Evolutionary conservation across 345 rosid genomes (phyloP), one percentile per base, ranked within the genome.

Genomic region (Brassica juncea): DNA sequence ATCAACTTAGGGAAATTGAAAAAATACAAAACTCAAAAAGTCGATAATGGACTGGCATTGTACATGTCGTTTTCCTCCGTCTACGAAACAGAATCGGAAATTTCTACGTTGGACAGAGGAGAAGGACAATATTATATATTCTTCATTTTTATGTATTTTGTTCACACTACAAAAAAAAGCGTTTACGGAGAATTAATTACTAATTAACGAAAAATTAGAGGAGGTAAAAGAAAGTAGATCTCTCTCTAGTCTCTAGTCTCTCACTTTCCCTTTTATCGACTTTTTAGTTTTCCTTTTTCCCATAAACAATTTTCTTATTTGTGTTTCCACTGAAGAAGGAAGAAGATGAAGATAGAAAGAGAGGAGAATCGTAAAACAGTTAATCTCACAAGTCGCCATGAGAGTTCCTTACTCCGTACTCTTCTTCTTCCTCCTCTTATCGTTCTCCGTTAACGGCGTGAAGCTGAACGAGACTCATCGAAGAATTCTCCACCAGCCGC

Each of bases 401-500:
- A 94, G 54, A 79, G 60, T 75, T 83, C 77, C 60, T 77, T 74
- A 67, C 70, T 76, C 83, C 5, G 72, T 84, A 77, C 34, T 85
- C 80, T 37, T 82, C 77, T 23, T 70, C 72, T 11, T 66, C 80
- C 32, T 59, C 3, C n/a, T 60, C 64, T 59, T 59, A 10, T 44
- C 55, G 10, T 3, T 55, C 44, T 37, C 64, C 72, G 70, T 62
- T 60, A 12, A 31, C 39, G 80, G 32, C 70, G 52, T 39, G 5
- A 52, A 55, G 47, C n/a, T 55, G 6, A 70, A 52, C 35, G 71
- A 68, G 70, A 25, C 61, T 78, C 84, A 75, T 64, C 83, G 98
- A 16, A 85, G 98, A 81, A 81, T 94, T 77, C 90, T 94, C 31
- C 98, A 94, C 75, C 97, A 94, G 82, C 98, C 98, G 47, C 75